Evolutionary conservation across 768 basidiomycete genomes (phyloP).

Genomic region (Amanita exitialis): DNA sequence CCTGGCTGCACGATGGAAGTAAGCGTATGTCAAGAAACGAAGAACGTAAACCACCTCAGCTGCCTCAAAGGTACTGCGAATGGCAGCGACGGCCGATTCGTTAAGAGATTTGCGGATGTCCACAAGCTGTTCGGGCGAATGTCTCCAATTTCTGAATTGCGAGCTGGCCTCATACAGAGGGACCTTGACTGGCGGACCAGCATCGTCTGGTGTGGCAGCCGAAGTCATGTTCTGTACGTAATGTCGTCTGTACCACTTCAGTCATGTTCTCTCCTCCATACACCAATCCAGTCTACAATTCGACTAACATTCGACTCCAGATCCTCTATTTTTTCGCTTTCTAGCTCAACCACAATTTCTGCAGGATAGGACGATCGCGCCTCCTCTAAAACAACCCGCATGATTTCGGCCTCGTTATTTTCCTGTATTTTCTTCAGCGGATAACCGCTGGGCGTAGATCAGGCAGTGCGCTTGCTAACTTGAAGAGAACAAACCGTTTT

Average conservation of each 20-base stretch:
- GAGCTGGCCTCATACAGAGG: slow-evolving; percentile 71
- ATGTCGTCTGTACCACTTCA: neutral
- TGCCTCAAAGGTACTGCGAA: slow-evolving; percentile 66
- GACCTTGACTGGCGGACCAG: slow-evolving; percentile 15
- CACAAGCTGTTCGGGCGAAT: slow-evolving; percentile 57
- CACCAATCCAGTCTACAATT: slow-evolving; percentile 79
- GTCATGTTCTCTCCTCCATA: slow-evolving; percentile 46
- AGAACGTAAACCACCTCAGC: slow-evolving; percentile 50
- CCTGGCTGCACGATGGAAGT: slow-evolving; percentile 41
- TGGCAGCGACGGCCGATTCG: slow-evolving; percentile 62
- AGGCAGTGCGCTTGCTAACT: slow-evolving; percentile 2
- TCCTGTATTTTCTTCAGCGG: slow-evolving; percentile 92
- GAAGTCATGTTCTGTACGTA: slow-evolving; percentile 2
- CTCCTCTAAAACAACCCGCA: slow-evolving; percentile 86
- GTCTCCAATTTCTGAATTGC: slow-evolving; percentile 85
- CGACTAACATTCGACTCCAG: slow-evolving; percentile 81
- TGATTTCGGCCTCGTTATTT: slow-evolving; percentile 98
- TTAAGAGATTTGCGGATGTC: slow-evolving; percentile 61
- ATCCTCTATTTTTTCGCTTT: slow-evolving; percentile 68
- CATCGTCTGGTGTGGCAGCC: slow-evolving; percentile 5
- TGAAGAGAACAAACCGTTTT: slow-evolving; percentile 49
- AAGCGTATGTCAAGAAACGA: slow-evolving; percentile 8
- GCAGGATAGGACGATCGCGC: slow-evolving; percentile 76
- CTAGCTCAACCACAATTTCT: slow-evolving; percentile 82
- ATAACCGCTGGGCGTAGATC: slow-evolving; percentile 52